A percentile compares a stretch with the other conserved stretches of the same genome.
phyloP scores from a whole-genome alignment of 148 eudicot species.

The Arbutus unedo region DNA sequence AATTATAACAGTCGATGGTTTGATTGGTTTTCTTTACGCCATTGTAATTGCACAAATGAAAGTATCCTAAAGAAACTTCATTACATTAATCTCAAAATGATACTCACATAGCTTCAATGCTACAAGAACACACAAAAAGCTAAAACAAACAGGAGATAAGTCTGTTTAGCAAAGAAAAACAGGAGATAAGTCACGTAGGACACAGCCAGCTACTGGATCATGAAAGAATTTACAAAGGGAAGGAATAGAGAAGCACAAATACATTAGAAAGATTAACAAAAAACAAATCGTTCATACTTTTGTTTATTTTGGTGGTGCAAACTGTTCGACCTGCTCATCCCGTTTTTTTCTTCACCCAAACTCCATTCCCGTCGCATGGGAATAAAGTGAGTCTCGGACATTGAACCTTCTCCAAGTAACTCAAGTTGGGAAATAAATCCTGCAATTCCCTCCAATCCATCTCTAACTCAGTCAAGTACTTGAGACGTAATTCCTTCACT shows the following conservation, averaged over 20 bases:
- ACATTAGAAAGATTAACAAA: not conserved
- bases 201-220: not conserved
- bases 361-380: constrained; percentile 31
- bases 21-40: not conserved
- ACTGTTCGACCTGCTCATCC: not conserved
- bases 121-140: not conserved
- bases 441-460: constrained; percentile 7
- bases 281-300: not conserved
- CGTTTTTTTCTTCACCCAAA: constrained; percentile 23
- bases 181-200: not conserved
- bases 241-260: not conserved
- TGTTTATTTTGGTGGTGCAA: not conserved
- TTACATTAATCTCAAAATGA: not conserved
- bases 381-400: constrained; percentile 29
- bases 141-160: not conserved
- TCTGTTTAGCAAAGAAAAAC: too few species aligned
- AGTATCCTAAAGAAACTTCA: not conserved
- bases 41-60: not conserved
- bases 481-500: constrained; percentile 28
- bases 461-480: constrained; percentile 4
- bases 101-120: not conserved
- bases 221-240: not conserved
- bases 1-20: not conserved
- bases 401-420: constrained; percentile 28
- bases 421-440: constrained; percentile 4